Conservation (phyloP, 2,329 filamentous ascomycete species). For the Paracoccidioides lutzii region DNA sequence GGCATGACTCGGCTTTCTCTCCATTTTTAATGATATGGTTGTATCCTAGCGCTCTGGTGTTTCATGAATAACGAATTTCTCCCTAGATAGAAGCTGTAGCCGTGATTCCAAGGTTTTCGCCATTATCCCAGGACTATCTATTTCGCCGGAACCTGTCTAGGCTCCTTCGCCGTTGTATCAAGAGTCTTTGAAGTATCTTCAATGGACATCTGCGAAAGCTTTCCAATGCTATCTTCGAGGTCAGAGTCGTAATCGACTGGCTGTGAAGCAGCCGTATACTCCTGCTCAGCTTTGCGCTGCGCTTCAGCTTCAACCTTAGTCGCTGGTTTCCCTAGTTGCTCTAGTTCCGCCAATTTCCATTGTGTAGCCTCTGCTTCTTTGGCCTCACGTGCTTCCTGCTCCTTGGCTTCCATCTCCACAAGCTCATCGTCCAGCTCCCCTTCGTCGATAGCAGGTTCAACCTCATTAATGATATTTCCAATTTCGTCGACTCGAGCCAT, state of each 20-base stretch:
- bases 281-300: conserved; percentile 14
- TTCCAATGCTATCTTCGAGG: conserved; percentile 27
- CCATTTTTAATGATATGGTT: background rate
- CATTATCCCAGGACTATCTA: background rate
- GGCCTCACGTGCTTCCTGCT: conserved; percentile 35
- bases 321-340: conserved; percentile 27
- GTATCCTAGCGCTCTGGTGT: background rate
- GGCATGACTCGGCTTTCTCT: background rate
- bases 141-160: background rate
- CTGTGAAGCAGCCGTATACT: background rate
- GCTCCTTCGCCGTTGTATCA: conserved; percentile 12
- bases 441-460: conserved; percentile 52
- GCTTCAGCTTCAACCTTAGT: conserved; percentile 28
- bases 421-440: conserved; percentile 79
- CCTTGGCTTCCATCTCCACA: conserved; percentile 55
- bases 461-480: conserved; percentile 59
- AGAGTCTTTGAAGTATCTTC: conserved; percentile 19
- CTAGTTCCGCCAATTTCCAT: conserved; percentile 37
- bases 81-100: background rate
- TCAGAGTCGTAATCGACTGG: conserved; percentile 16
- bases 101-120: background rate
- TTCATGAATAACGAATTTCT: background rate
- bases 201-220: conserved; percentile 31
- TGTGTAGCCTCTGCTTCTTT: conserved; percentile 39
- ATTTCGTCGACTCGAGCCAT: conserved; percentile 77